Conservation (phyloP, 2,329 filamentous ascomycete genomes). For the Anthostomella pinea region DNA sequence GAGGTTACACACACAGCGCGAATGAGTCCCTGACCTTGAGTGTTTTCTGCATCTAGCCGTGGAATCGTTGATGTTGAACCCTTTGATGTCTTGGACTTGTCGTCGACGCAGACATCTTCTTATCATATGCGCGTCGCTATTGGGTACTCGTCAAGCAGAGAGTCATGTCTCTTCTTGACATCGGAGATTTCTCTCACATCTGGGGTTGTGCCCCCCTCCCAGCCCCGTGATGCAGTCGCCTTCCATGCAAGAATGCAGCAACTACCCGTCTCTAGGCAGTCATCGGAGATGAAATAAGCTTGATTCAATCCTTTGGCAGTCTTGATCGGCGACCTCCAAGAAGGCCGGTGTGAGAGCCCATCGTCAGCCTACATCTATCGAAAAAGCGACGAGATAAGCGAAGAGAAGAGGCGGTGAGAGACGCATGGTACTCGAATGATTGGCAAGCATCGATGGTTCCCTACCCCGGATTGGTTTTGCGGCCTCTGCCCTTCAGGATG, state of each 20-base stretch:
- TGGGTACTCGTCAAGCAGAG: background rate
- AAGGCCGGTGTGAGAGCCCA: background rate
- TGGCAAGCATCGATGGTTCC: slow-evolving; percentile 4
- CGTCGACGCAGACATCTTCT: background rate
- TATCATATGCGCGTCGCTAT: background rate
- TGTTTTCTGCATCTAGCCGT: slow-evolving; percentile 1
- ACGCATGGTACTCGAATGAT: slow-evolving; percentile 6
- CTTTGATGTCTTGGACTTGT: slow-evolving; percentile 1
- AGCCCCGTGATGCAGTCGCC: background rate
- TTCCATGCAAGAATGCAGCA: background rate
- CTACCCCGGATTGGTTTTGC: background rate
- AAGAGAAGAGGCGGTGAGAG: slow-evolving; percentile 11
- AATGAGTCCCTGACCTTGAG: background rate
- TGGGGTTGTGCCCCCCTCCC: too few relatives aligned
- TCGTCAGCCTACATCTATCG: background rate
- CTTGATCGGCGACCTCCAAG: background rate
- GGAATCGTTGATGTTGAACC: too few relatives aligned
- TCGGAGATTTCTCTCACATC: background rate
- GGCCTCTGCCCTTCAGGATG: background rate
- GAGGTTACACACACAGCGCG: background rate
- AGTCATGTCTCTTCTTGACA: background rate
- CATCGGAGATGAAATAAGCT: too few relatives aligned
- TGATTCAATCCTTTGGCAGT: background rate
- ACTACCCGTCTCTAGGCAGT: background rate
- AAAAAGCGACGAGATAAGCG: slow-evolving; percentile 3